Evolutionary conservation across 2,329 filamentous ascomycete species (phyloP), one percentile per base, ranked within the genome.

Genomic region (Calonectria leucothoes): DNA sequence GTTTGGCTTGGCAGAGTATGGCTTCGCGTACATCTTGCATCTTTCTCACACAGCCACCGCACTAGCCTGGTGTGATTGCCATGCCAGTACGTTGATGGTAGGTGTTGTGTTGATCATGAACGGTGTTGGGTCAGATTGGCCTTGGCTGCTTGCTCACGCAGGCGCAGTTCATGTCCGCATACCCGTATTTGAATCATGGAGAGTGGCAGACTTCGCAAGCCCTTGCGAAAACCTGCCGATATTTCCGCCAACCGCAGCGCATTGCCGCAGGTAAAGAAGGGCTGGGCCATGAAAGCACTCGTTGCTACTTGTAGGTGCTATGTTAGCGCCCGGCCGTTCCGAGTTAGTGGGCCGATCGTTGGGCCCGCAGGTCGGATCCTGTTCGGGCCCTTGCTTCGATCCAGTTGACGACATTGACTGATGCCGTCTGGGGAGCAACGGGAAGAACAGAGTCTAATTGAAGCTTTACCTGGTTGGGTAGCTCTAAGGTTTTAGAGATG

Each of bases 311-410:
- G 33, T 37, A 61, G 55, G 25, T 20, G 29, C 35, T 39, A 14
- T 67, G 42, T 61, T 57, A 37, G 66, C 31, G 48, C 52, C 70
- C 70, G 70, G 66, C 29, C 49, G 12, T 69, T 65, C 68, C 71
- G 71, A 73, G 67, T 57, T 48, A 51, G 71, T 73, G 71, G 71
- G 63, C 55, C 71, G 63, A 70, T 63, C 65, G 31, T 31, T 69
- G 42, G 66, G 61, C 66, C 66, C 42, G 51, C 25, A 25, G 48
- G 33, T 45, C 68, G 67, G 71, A 42, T 57, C 52, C 69, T 64
- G 33, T 55, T 70, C 27, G 42, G 66, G 70, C 29, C 35, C 25
- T 48, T 69, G 51, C 33, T 49, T 63, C 27, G 52, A 45, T 71
- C 57, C 70, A 37, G 57, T 57, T 68, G 51, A 72, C 45, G 48